Conservation (phyloP, 2,329 filamentous ascomycete species). For the Aspergillus costaricaensis region DNA sequence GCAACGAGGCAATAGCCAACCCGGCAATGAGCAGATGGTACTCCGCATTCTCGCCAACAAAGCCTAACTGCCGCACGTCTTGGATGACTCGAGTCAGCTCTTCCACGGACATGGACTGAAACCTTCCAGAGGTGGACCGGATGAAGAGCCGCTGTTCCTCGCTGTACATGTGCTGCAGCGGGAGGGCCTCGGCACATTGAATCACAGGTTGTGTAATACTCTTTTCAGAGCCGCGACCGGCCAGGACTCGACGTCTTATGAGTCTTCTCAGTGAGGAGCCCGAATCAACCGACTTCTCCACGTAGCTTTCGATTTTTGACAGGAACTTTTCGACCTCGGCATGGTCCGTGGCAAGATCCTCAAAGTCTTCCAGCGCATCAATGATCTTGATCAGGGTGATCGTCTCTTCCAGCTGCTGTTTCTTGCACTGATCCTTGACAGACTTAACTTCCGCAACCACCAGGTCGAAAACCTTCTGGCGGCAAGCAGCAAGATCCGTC, state of each 20-base stretch:
- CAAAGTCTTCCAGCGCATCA: constrained; percentile 43
- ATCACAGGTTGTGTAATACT: constrained; percentile 32
- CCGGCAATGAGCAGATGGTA: constrained; percentile 41
- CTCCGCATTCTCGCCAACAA: constrained; percentile 30
- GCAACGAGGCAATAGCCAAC: constrained; percentile 36
- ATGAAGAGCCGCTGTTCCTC: constrained; percentile 42
- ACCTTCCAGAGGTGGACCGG: constrained; percentile 36
- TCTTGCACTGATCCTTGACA: constrained; percentile 38
- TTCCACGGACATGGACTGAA: constrained; percentile 36
- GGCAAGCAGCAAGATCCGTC: constrained; percentile 34
- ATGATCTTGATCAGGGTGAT: constrained; percentile 41
- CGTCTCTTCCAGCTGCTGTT: constrained; percentile 35
- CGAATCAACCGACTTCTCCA: constrained; percentile 37
- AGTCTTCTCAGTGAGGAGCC: constrained; percentile 30
- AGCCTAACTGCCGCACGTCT: constrained; percentile 34
- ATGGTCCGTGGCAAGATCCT: constrained; percentile 38
- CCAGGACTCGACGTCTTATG: constrained; percentile 39
- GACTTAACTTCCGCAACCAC: constrained; percentile 39
- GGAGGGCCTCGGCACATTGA: constrained; percentile 38
- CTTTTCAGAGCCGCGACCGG: constrained; percentile 31
- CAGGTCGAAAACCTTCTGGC: constrained; percentile 36
- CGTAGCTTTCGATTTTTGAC: constrained; percentile 39
- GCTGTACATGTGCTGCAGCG: constrained; percentile 39
- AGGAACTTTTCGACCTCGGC: constrained; percentile 39
- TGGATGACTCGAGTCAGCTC: constrained; percentile 33